Percentiles rank a stretch among this genome's conserved stretches.
Evolutionary conservation across 2,329 filamentous ascomycete genomes (phyloP).

Genomic region (Falciphora oryzae): DNA sequence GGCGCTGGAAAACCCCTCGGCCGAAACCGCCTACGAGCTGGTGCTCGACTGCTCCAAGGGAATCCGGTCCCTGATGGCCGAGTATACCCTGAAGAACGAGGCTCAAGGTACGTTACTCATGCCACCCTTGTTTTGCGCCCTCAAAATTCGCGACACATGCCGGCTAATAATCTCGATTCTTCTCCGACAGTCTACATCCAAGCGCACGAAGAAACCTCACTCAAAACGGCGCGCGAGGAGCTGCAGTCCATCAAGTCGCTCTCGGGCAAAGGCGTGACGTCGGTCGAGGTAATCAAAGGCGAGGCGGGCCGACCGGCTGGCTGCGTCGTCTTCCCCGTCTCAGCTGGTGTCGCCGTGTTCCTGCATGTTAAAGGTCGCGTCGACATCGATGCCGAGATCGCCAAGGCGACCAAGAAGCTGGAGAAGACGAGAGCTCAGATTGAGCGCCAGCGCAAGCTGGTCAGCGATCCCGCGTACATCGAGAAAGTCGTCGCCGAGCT

Average conservation of each 20-base stretch:
- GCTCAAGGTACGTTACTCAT: conserved; percentile 39
- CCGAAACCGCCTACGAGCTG: conserved; percentile 70
- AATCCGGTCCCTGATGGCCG: conserved; percentile 64
- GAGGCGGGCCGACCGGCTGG: conserved; percentile 22
- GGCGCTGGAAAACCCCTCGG: conserved; percentile 58
- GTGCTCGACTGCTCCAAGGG: conserved; percentile 67
- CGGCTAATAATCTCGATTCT: not conserved
- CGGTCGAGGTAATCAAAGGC: conserved; percentile 21
- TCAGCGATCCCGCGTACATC: conserved; percentile 63
- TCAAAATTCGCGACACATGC: too few relatives aligned
- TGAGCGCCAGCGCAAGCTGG: conserved; percentile 70
- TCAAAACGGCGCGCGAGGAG: conserved; percentile 51
- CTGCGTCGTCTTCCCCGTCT: conserved; percentile 74
- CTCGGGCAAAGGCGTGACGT: conserved; percentile 51
- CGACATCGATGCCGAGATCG: conserved; percentile 76
- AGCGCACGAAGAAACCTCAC: conserved; percentile 46
- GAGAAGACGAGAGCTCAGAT: conserved; percentile 62
- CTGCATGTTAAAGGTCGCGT: conserved; percentile 78
- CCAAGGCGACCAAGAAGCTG: conserved; percentile 73
- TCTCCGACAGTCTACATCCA: conserved; percentile 55
- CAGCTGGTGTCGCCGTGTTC: conserved; percentile 68
- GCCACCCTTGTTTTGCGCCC: too few relatives aligned
- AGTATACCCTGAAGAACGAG: conserved; percentile 68
- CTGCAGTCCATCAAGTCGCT: conserved; percentile 58
- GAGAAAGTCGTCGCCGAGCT: conserved; percentile 70